A percentile compares a stretch with the other conserved stretches of the same genome.
phyloP scores from a whole-genome alignment of 352 stramenopile species.

The Globisporangium irregulare region DNA sequence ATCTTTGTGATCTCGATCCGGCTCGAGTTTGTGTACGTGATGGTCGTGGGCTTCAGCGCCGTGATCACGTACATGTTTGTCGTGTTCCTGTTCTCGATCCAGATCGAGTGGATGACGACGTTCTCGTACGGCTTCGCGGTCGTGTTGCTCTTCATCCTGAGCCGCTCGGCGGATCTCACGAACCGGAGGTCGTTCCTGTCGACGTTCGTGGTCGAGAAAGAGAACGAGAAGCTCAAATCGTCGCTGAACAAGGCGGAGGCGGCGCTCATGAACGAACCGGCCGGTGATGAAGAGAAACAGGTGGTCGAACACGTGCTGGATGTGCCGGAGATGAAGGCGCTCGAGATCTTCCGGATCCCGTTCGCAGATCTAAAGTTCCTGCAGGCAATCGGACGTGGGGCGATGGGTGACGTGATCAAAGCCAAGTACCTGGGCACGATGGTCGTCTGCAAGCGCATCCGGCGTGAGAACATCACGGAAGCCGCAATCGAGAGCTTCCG shows the following conservation, averaged over 20 bases:
- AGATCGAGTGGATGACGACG: slow-evolving; percentile 68
- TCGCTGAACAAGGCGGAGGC: slow-evolving; percentile 78
- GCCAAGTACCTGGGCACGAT: slow-evolving; percentile 85
- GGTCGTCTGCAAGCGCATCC: slow-evolving; percentile 87
- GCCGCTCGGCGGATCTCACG: slow-evolving; percentile 72
- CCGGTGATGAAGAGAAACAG: slow-evolving; percentile 66
- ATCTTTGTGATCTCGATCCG: slow-evolving; percentile 82
- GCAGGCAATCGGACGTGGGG: slow-evolving; percentile 71
- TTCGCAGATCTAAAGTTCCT: slow-evolving; percentile 83
- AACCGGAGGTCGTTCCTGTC: slow-evolving; percentile 82
- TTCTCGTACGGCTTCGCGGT: slow-evolving; percentile 60
- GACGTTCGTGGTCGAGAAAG: slow-evolving; percentile 80
- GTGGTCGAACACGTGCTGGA: slow-evolving; percentile 67
- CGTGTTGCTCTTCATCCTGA: slow-evolving; percentile 73
- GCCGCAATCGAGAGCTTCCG: slow-evolving; percentile 71
- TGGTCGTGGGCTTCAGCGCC: slow-evolving; percentile 58
- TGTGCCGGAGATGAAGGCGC: slow-evolving; percentile 67
- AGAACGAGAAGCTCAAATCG: slow-evolving; percentile 82
- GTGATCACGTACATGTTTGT: slow-evolving; percentile 61
- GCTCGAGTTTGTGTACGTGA: slow-evolving; percentile 86
- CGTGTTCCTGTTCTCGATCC: slow-evolving; percentile 47
- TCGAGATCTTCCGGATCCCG: slow-evolving; percentile 80
- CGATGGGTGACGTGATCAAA: slow-evolving; percentile 89
- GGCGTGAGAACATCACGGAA: slow-evolving; percentile 78
- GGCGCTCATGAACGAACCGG: slow-evolving; percentile 76